Evolutionary conservation across 805 yeast species (phyloP).

Genomic region (Wickerhamiella nectarea): DNA sequence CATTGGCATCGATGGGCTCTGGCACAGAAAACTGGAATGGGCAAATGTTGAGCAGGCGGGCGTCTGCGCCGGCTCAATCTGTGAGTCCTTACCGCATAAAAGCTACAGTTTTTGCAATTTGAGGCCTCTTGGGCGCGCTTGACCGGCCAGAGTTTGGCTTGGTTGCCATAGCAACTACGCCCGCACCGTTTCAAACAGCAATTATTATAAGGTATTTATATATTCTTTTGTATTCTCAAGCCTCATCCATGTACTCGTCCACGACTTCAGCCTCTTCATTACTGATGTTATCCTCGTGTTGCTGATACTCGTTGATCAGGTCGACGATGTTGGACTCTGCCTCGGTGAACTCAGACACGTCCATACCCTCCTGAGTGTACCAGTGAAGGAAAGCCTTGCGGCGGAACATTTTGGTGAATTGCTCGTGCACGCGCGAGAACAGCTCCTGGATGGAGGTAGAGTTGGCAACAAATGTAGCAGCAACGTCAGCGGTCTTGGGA

Average conservation of each 20-base stretch:
- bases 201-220: too few species aligned
- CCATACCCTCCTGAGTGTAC: conserved; percentile 96
- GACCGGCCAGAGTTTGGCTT: too few species aligned
- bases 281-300: conserved; percentile 75
- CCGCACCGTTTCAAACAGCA: too few species aligned
- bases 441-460: conserved; percentile 89
- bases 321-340: conserved; percentile 90
- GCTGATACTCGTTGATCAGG: conserved; percentile 82
- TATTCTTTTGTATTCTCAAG: not conserved
- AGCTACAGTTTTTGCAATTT: not conserved
- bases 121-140: too few species aligned
- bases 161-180: too few species aligned
- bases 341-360: conserved; percentile 84
- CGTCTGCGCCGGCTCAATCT: too few species aligned
- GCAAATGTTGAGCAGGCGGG: too few species aligned
- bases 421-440: conserved; percentile 80
- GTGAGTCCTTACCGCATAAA: too few species aligned
- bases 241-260: conserved; percentile 24
- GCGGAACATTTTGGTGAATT: conserved; percentile 85
- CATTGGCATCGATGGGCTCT: not conserved
- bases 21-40: not conserved
- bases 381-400: conserved; percentile 93
- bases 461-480: conserved; percentile 90
- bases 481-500: conserved; percentile 71
- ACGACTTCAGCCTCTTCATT: conserved; percentile 66